phyloP scores from a whole-genome alignment of 2,329 filamentous ascomycete genomes.

The Incumbomyces lentus region DNA sequence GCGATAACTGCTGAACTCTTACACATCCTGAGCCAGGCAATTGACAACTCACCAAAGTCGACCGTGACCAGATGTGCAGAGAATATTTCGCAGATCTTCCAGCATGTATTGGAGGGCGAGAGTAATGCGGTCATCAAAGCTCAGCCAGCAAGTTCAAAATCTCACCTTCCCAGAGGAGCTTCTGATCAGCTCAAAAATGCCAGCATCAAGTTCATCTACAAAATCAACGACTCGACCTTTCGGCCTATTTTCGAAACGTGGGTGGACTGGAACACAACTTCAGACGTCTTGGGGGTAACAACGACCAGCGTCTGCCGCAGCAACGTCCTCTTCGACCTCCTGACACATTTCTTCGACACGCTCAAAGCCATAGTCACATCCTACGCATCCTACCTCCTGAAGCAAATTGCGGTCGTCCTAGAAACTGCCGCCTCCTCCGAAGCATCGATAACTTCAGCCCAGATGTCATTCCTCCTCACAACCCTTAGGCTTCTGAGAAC shows the following conservation, averaged over 20 bases:
- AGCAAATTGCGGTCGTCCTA: constrained; percentile 59
- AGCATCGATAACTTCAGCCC: constrained; percentile 24
- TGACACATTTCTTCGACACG: constrained; percentile 13
- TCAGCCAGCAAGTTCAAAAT: constrained; percentile 40
- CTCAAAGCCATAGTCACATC: constrained; percentile 73
- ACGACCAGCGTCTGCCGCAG: constrained; percentile 52
- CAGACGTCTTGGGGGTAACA: background rate
- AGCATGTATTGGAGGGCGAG: constrained; percentile 43
- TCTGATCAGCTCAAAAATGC: constrained; percentile 49
- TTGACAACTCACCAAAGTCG: constrained; percentile 61
- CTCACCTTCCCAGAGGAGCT: constrained; percentile 47
- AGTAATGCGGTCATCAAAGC: constrained; percentile 21
- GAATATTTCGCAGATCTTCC: constrained; percentile 52
- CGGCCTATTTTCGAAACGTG: constrained; percentile 78
- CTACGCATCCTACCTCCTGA: constrained; percentile 77
- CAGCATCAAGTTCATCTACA: constrained; percentile 83
- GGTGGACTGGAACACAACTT: constrained; percentile 64
- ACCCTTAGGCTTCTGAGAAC: constrained; percentile 7
- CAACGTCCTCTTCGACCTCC: constrained; percentile 35
- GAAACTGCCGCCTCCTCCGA: constrained; percentile 29
- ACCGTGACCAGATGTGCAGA: constrained; percentile 65
- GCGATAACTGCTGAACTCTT: constrained; percentile 7
- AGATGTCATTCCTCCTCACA: constrained; percentile 14
- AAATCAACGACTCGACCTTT: constrained; percentile 90
- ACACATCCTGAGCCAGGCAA: constrained; percentile 24